Evolutionary conservation across 208 protist species (phyloP).

Genomic region (Tritrichomonas musculus): DNA sequence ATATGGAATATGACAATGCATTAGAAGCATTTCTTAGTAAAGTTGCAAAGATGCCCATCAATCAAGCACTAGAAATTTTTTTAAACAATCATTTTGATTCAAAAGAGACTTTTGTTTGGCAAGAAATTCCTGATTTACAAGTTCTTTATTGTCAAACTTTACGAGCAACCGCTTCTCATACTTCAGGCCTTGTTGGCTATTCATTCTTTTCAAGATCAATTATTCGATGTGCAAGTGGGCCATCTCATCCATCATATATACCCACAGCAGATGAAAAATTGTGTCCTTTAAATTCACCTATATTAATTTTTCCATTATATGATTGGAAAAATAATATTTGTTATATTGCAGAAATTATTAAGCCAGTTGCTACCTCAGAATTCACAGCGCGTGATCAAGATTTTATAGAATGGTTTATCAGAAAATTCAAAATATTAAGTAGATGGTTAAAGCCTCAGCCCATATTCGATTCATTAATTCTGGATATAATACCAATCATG

Average conservation of each 20-base stretch:
- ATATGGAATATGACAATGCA: too few species aligned
- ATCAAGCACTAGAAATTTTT: background rate
- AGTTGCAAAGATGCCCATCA: background rate
- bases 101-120: background rate
- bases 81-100: background rate
- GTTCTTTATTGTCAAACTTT: background rate
- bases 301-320: slow-evolving; percentile 1
- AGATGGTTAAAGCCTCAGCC: background rate
- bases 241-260: background rate
- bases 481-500: background rate
- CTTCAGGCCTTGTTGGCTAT: background rate
- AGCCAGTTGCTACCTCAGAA: background rate
- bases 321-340: background rate
- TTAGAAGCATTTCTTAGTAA: background rate
- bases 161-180: background rate
- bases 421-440: background rate
- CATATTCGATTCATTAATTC: background rate
- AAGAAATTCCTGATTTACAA: background rate
- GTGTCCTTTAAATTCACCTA: background rate
- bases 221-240: background rate
- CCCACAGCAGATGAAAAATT: background rate
- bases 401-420: background rate
- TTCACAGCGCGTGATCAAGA: background rate
- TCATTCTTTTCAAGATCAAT: background rate
- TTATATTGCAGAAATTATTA: background rate